Conservation (phyloP, 2,329 filamentous ascomycete genomes). For the Ophiostoma novo-ulmi region DNA sequence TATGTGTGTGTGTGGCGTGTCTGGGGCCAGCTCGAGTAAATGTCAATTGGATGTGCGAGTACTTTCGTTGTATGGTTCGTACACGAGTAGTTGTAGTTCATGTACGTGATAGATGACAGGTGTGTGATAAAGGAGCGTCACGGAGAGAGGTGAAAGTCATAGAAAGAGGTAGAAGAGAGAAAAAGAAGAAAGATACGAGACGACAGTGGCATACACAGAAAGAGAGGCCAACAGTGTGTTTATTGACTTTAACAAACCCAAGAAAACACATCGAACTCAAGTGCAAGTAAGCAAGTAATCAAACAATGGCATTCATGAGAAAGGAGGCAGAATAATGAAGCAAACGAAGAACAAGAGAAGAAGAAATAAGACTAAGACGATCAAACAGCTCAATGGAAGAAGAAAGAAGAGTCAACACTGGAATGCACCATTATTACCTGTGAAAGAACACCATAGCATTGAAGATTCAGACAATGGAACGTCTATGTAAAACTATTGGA, state of each 20-base stretch:
- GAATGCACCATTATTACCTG: neutral
- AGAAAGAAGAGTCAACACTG: neutral
- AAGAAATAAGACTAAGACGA: neutral
- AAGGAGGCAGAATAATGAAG: neutral
- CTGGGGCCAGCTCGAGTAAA: conserved; percentile 7
- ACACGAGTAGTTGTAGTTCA: neutral
- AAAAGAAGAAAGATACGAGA: neutral
- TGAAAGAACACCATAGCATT: neutral
- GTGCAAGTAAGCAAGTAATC: neutral
- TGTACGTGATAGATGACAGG: conserved; percentile 1
- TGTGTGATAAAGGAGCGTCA: neutral
- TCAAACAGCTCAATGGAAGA: neutral
- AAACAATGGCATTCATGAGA: neutral
- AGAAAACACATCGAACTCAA: neutral
- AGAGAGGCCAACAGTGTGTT: too few species aligned
- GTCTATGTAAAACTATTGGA: neutral
- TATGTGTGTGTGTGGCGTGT: neutral
- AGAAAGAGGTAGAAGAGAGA: neutral
- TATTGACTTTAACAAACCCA: too few species aligned
- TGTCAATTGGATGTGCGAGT: neutral
- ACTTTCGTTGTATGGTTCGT: neutral
- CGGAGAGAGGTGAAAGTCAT: neutral
- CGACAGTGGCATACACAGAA: neutral
- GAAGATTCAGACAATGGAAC: conserved; percentile 7
- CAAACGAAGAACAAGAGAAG: neutral